Conservation (phyloP, 305 asterid genomes). For the Plantago coronopus region DNA sequence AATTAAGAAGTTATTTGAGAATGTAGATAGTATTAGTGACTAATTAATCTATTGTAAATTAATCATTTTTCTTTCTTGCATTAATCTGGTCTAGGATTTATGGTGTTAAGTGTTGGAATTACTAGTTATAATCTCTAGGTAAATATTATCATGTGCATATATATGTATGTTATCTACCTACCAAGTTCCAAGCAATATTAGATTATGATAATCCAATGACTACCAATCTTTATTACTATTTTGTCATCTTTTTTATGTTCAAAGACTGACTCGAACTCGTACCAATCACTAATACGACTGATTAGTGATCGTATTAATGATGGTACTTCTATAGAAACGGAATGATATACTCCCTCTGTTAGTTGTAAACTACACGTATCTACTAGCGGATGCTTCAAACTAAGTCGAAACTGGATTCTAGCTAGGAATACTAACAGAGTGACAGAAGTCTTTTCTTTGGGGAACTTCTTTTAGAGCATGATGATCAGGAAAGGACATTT, state of each 20-base stretch:
- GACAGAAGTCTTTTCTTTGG: too few species aligned
- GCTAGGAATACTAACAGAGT: too few species aligned
- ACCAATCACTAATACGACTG: not conserved
- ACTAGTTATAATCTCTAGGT: not conserved
- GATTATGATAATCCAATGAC: not conserved
- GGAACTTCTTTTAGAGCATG: too few species aligned
- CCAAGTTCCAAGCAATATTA: not conserved
- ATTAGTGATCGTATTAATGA: too few species aligned
- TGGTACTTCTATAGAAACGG: too few species aligned
- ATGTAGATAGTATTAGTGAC: conserved; percentile 16
- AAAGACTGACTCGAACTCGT: not conserved
- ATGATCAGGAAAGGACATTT: too few species aligned
- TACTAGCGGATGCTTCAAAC: too few species aligned
- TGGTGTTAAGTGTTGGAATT: not conserved
- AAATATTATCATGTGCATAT: not conserved
- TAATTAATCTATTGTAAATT: conserved; percentile 21
- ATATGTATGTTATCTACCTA: not conserved
- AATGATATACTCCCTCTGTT: too few species aligned
- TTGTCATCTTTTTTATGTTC: not conserved
- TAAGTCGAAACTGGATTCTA: too few species aligned
- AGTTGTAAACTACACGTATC: too few species aligned
- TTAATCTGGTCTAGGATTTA: not conserved
- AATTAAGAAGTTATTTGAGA: conserved; percentile 10
- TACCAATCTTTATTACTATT: not conserved
- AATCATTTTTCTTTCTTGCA: conserved; percentile 1